Evolutionary conservation across 129 eudicot species (phyloP), one percentile per base, ranked within the genome.

Genomic region (Logfia minima): DNA sequence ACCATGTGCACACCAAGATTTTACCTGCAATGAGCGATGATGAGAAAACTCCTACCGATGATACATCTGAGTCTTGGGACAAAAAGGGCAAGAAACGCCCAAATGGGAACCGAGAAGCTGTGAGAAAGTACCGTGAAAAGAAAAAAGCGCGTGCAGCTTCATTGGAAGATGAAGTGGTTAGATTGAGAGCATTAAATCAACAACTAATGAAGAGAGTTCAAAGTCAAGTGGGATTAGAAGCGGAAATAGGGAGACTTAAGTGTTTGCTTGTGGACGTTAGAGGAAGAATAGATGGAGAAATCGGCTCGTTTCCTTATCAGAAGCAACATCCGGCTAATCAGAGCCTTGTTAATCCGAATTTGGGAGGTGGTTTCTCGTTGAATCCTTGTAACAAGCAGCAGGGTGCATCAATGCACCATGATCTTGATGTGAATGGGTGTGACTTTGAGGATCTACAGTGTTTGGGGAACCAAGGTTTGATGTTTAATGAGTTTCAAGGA

Each of bases 221-320:
- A 69, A 88, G 96, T 72, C 97, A 92, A 82, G 92, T 89, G 53
- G 86, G 83, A 51, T 81, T 95, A 78, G 97, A 95, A 81, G 91
- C 94, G 13, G 99, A 95, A 85, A 76, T 88, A 55, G 90, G 92
- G 24, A 89, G 99, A 81, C 97, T 95, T 22, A 95, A 92, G 90
- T 92, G 96, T 81, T 85, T 95, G 86, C 99, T 95, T 63, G 97
- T 95, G 66, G 99, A 95, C 76, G 79, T 95, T 41, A 85, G 99
- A 81, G 99, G 99, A 68, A 86, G 99, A 77, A 92, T 95, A 34
- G 99, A 95, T 74, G 97, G 99, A 52, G 99, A 89, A 79, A 88
- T 95, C 35, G 99, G 99, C 5, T 88, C 96, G 19, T 95, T 92
- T 75, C 99, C 99, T 74, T 95, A 92, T 76, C 99, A 95, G 79